Base-by-base conservation (phyloP, 2,329 filamentous ascomycete genomes). In the Chalaropsis ovoidea region DNA sequence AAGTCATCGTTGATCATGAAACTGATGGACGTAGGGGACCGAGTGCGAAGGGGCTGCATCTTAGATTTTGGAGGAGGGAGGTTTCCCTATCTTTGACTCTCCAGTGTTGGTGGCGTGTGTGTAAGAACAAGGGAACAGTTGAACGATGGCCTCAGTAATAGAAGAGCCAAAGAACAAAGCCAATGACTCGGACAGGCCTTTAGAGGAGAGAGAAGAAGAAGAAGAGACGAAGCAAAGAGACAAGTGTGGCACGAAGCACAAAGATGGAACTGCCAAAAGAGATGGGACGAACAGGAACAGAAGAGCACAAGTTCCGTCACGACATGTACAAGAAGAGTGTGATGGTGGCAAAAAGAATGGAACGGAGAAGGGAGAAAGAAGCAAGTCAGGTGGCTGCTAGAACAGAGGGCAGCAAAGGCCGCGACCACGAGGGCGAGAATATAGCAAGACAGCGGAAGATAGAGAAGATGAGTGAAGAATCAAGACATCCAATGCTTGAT, bases 11-110 rank as follows among this genome's bases (percentile, higher is more conserved):
- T 58, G 11, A 58, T n/a, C 24, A 58, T 58, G 24, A 58, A 39
- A 10, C 31, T 58, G 15, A 58, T 58, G 11, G 52, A 64, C 17
- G 61, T 15, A n/a, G 42, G 43, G n/a, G 61, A 63, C 3, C 22
- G 35, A 24, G 27, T 39, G 35, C 27, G 58, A 19, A 17, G 22
- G 24, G 43, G 15, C 11, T 3, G 31, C 52, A 58, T 58, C 2
- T 31, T 58, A 13, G 8, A 7, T 49, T 15, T 8, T 5, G 13
- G 10, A n/a, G n/a, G n/a, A 52, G 7, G n/a, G 15, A 13, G 17
- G 17, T 39, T 39, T 35, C 8, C 13, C 8, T n/a, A n/a, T 47
- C 3, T n/a, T 6, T 19, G 43, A n/a, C n/a, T 17, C n/a, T n/a
- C 1, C 15, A 47, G 0, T 47, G n/a, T 2, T n/a, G 2, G 15